These are phyloP conservation scores for Podospora bellae-mahoneyi DNA, from an alignment of 495 filamentous ascomycete genomes.

Conservation along the genomic window DNA sequence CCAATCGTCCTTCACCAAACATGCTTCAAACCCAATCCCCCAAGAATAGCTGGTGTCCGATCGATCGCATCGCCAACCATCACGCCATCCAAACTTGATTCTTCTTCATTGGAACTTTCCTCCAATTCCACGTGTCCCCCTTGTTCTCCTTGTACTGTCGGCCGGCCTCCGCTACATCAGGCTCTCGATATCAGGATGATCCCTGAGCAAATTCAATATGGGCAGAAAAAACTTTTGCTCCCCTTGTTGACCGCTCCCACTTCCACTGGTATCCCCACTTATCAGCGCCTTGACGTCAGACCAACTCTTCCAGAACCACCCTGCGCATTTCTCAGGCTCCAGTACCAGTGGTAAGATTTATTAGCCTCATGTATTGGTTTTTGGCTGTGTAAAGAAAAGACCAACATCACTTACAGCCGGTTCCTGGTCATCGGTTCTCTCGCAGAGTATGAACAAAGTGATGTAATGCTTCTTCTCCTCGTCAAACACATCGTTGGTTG, in stretches of 20 bases:
- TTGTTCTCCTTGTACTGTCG: neutral
- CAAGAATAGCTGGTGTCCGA: neutral
- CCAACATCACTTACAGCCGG: constrained; percentile 46
- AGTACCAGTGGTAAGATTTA: constrained; percentile 35
- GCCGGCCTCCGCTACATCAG: constrained; percentile 1
- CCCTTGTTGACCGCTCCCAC: constrained; percentile 21
- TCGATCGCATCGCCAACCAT: neutral
- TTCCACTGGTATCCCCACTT: neutral
- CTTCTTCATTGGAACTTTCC: neutral
- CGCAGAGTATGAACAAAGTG: constrained; percentile 57
- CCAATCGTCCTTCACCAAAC: neutral
- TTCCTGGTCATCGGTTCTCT: constrained; percentile 41
- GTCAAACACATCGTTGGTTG: constrained; percentile 59
- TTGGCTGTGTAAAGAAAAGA: neutral
- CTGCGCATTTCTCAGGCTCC: constrained; percentile 64
- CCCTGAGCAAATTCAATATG: constrained; percentile 49
- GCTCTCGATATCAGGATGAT: constrained; percentile 39
- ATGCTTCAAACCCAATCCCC: neutral
- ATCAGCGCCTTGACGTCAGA: constrained; percentile 36
- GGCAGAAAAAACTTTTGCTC: constrained; percentile 53
- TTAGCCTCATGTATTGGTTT: neutral
- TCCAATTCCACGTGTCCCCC: neutral
- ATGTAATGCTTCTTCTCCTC: constrained; percentile 59
- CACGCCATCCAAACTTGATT: neutral
- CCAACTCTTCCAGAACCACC: constrained; percentile 61